Conservation (phyloP, 176 grass and related monocot genomes). For the Carex parvula region DNA sequence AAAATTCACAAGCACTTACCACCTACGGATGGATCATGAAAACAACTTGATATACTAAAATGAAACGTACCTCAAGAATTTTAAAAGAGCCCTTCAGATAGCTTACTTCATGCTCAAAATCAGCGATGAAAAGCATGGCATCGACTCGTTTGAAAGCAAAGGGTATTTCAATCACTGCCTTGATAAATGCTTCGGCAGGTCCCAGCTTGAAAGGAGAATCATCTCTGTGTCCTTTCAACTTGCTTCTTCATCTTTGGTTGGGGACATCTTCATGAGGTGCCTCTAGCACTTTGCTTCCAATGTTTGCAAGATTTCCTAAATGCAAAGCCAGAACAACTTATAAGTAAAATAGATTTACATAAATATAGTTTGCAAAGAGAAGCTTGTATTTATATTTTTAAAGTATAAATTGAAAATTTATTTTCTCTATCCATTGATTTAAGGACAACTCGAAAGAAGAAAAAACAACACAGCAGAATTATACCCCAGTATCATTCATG, state of each 20-base stretch:
- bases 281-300: constrained; percentile 68
- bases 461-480: neutral
- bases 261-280: constrained; percentile 77
- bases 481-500: too few relatives aligned
- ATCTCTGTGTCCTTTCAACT: constrained; percentile 62
- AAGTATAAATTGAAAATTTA: neutral
- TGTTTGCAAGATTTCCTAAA: constrained; percentile 63
- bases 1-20: neutral
- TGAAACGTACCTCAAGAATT: constrained; percentile 67
- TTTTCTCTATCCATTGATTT: neutral
- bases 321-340: constrained; percentile 9
- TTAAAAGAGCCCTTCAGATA: constrained; percentile 78
- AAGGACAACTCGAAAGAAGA: neutral
- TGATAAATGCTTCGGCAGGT: constrained; percentile 71
- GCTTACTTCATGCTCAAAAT: constrained; percentile 70
- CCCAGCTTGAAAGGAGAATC: constrained; percentile 63
- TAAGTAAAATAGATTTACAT: neutral
- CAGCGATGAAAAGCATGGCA: constrained; percentile 79
- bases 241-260: constrained; percentile 84
- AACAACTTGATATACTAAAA: neutral
- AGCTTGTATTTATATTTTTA: neutral
- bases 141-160: constrained; percentile 83
- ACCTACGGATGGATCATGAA: neutral
- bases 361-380: neutral
- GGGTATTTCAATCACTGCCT: constrained; percentile 56